A percentile compares a stretch with the other conserved stretches of the same genome.
These are phyloP conservation scores for Brassica balearica DNA, from an alignment of 441 rosid species.

Conservation along the genomic window DNA sequence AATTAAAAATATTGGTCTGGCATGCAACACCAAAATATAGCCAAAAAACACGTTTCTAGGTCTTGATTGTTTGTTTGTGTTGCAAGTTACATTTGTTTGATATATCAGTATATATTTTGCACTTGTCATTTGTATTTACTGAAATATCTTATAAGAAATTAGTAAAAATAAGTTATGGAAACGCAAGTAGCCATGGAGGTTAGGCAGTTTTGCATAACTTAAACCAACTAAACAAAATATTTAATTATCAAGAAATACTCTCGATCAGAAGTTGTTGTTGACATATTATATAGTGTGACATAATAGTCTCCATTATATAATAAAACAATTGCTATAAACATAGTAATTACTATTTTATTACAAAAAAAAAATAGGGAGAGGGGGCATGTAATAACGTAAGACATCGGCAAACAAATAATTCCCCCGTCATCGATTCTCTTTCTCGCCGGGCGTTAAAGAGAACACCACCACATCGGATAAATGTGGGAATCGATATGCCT, in stretches of 20 bases:
- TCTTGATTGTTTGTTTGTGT: not conserved
- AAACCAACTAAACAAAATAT: not conserved
- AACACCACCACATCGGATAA: slow-evolving; percentile 16
- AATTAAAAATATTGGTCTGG: not conserved
- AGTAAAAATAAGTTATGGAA: not conserved
- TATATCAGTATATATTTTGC: not conserved
- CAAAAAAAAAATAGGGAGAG: not conserved
- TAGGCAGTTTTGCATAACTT: not conserved
- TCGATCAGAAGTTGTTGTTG: not conserved
- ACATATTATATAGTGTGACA: slow-evolving; percentile 5
- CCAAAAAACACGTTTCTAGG: not conserved
- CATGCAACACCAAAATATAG: not conserved
- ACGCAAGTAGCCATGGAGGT: slow-evolving; percentile 1
- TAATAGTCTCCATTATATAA: not conserved
- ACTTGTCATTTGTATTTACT: not conserved
- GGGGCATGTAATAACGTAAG: slow-evolving; percentile 28
- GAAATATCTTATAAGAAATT: not conserved
- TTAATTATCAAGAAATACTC: not conserved
- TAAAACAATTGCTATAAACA: not conserved
- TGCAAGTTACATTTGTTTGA: not conserved
- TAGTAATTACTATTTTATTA: not conserved
- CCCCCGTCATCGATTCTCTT: not conserved
- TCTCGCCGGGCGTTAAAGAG: slow-evolving; percentile 6
- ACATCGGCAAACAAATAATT: slow-evolving; percentile 18
- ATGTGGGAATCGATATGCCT: slow-evolving; percentile 94